A percentile compares a stretch with the other conserved stretches of the same genome.
Evolutionary conservation across 176 grass and related monocot species (phyloP).

Genomic region (Phoenix dactylifera): DNA sequence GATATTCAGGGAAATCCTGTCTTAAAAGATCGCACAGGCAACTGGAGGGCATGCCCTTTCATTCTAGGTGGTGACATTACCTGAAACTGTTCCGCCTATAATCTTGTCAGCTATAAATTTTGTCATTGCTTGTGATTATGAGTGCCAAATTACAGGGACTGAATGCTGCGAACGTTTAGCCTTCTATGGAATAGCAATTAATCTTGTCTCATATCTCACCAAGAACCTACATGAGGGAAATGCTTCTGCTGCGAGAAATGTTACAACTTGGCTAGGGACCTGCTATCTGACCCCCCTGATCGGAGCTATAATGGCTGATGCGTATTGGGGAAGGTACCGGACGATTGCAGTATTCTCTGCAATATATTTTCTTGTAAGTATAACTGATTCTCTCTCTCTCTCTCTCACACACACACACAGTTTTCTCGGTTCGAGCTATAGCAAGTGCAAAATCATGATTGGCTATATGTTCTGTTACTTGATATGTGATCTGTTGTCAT

Average conservation of each 20-base stretch:
- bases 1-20: constrained; percentile 59
- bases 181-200: constrained; percentile 72
- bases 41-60: constrained; percentile 87
- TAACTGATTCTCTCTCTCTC: constrained; percentile 1
- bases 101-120: background rate
- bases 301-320: constrained; percentile 80
- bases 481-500: too few species aligned
- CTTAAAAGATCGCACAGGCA: constrained; percentile 61
- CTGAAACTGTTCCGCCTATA: background rate
- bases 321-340: constrained; percentile 88
- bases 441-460: too few species aligned
- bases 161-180: constrained; percentile 84
- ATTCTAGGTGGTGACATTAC: constrained; percentile 50
- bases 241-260: constrained; percentile 62
- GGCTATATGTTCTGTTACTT: too few species aligned
- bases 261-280: constrained; percentile 78
- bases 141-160: constrained; percentile 42
- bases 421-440: too few species aligned
- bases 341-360: constrained; percentile 67
- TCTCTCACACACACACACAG: too few species aligned
- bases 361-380: constrained; percentile 81
- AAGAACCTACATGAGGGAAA: constrained; percentile 82
- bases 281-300: constrained; percentile 74
- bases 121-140: background rate
- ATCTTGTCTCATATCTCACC: constrained; percentile 80